phyloP scores from a whole-genome alignment of 2,329 filamentous ascomycete genomes.

The Alternaria gansuensis region DNA sequence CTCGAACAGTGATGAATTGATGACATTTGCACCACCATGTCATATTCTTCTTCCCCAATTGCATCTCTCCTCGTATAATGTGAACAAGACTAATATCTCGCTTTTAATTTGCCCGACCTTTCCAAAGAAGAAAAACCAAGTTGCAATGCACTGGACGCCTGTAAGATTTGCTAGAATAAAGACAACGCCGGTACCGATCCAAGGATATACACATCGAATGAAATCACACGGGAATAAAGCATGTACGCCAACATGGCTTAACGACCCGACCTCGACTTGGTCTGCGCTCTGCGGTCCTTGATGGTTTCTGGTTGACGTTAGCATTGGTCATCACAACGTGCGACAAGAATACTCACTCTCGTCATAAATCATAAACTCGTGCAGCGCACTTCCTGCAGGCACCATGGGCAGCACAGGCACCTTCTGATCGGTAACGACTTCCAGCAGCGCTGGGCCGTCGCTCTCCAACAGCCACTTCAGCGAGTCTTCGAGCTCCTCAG shows the following conservation, averaged over 20 bases:
- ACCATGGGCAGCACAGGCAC: slow-evolving; percentile 98
- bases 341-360: slow-evolving; percentile 64
- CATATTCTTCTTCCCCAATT: not conserved
- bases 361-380: slow-evolving; percentile 93
- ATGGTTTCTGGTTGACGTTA: slow-evolving; percentile 30
- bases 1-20: not conserved
- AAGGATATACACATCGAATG: slow-evolving; percentile 34
- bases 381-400: slow-evolving; percentile 82
- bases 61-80: not conserved
- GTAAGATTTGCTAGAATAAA: slow-evolving; percentile 1
- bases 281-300: slow-evolving; percentile 45
- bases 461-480: slow-evolving; percentile 85
- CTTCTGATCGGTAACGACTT: slow-evolving; percentile 89
- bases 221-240: slow-evolving; percentile 21
- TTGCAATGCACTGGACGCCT: not conserved
- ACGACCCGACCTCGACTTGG: slow-evolving; percentile 41
- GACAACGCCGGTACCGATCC: slow-evolving; percentile 32
- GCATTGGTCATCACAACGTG: not conserved
- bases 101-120: slow-evolving; percentile 18
- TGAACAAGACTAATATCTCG: slow-evolving; percentile 15
- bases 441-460: slow-evolving; percentile 90
- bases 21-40: not conserved
- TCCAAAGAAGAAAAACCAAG: not conserved
- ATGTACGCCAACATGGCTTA: slow-evolving; percentile 12
- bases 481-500: slow-evolving; percentile 78